phyloP scores from a whole-genome alignment of 2,329 filamentous ascomycete species.

The Cryphonectria parasitica region DNA sequence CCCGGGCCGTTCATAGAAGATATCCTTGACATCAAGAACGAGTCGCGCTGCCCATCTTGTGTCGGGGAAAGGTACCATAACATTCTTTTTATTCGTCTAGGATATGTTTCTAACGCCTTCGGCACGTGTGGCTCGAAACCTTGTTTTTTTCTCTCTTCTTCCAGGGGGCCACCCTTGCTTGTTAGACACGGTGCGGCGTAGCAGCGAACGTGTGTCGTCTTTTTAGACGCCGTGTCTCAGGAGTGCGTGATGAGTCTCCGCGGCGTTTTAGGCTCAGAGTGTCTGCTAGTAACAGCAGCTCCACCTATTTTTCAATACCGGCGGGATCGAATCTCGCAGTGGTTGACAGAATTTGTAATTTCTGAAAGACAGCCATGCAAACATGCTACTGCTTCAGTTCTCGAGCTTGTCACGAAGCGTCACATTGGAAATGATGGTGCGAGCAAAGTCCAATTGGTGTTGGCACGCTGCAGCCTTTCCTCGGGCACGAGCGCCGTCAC shows the following conservation, averaged over 20 bases:
- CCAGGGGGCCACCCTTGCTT: background rate
- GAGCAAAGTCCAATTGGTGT: background rate
- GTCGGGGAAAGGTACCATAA: background rate
- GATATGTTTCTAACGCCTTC: background rate
- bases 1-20: background rate
- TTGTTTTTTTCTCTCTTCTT: background rate
- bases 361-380: background rate
- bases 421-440: background rate
- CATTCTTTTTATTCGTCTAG: background rate
- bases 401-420: background rate
- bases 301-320: background rate
- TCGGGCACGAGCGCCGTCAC: background rate
- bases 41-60: background rate
- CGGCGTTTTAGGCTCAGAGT: conserved; percentile 5
- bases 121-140: background rate
- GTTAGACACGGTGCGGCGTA: background rate
- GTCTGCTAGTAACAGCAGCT: background rate
- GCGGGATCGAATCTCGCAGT: background rate
- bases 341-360: background rate
- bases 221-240: conserved; percentile 11
- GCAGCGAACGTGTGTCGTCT: background rate
- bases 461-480: background rate
- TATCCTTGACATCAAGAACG: background rate
- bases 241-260: conserved; percentile 3
- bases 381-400: background rate